Conservation (phyloP, 2,329 filamentous ascomycete genomes). For the Botrytis cinerea region DNA sequence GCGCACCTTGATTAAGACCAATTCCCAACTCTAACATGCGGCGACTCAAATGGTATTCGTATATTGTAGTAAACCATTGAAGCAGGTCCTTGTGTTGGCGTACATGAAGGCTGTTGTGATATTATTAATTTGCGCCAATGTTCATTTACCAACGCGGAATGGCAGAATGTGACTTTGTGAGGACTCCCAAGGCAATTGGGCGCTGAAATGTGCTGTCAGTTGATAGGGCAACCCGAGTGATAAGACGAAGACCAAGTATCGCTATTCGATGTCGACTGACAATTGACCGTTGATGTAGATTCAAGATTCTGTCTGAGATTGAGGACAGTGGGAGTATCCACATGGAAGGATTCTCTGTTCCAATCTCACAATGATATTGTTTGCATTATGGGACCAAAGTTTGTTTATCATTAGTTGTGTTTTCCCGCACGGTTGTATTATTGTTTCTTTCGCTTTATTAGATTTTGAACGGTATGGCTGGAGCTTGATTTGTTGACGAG, state of each 20-base stretch:
- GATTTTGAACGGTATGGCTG: not conserved
- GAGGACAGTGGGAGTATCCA: not conserved
- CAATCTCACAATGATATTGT: conserved; percentile 21
- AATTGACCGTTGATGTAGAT: not conserved
- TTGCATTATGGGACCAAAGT: conserved; percentile 13
- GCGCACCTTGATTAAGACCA: conserved; percentile 27
- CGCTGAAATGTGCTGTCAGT: conserved; percentile 13
- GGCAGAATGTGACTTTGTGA: not conserved
- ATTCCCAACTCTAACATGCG: conserved; percentile 24
- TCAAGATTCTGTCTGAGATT: not conserved
- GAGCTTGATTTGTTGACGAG: conserved; percentile 16
- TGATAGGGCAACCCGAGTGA: conserved; percentile 21
- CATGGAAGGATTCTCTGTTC: not conserved
- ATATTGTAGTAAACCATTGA: conserved; percentile 18
- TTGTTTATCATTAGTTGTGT: not conserved
- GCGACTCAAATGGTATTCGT: conserved; percentile 20
- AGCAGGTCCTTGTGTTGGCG: conserved; percentile 7
- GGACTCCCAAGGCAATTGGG: conserved; percentile 12
- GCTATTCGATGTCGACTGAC: not conserved
- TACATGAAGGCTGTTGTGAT: conserved; percentile 13
- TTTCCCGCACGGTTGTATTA: conserved; percentile 22
- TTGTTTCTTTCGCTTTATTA: conserved; percentile 15
- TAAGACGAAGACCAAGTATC: not conserved
- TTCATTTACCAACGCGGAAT: not conserved
- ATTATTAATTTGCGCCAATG: not conserved